phyloP scores from a whole-genome alignment of 2,329 filamentous ascomycete species.

The Penicillium capsulatum region DNA sequence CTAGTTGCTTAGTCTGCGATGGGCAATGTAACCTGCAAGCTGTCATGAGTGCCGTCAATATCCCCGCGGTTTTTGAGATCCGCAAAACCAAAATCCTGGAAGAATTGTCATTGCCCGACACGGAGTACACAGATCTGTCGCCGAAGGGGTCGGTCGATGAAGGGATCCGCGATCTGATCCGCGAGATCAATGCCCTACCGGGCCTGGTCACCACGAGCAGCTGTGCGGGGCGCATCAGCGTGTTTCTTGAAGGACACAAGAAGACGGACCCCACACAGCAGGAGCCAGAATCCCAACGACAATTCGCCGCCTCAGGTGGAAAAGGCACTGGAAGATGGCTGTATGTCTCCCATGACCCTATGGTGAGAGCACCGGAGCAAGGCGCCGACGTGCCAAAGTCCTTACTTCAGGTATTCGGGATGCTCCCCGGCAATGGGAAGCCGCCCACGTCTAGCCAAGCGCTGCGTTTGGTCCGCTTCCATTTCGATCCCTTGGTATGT shows the following conservation, averaged over 20 bases:
- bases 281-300: slow-evolving; percentile 14
- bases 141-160: slow-evolving; percentile 84
- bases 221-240: slow-evolving; percentile 80
- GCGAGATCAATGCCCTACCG: slow-evolving; percentile 67
- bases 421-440: slow-evolving; percentile 34
- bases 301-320: slow-evolving; percentile 64
- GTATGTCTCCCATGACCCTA: slow-evolving; percentile 78
- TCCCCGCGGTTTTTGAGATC: slow-evolving; percentile 45
- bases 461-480: slow-evolving; percentile 66
- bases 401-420: slow-evolving; percentile 41
- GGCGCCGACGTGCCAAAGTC: slow-evolving; percentile 27
- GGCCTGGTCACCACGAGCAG: slow-evolving; percentile 90
- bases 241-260: slow-evolving; percentile 77
- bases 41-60: too few species aligned
- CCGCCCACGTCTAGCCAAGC: slow-evolving; percentile 44
- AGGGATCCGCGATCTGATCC: slow-evolving; percentile 71
- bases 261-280: slow-evolving; percentile 22
- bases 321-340: slow-evolving; percentile 85
- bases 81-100: slow-evolving; percentile 71
- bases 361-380: slow-evolving; percentile 37
- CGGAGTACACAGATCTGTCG: slow-evolving; percentile 74
- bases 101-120: slow-evolving; percentile 63
- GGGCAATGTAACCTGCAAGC: too few species aligned
- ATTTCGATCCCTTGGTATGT: slow-evolving; percentile 90
- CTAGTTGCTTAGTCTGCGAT: too few species aligned